Evolutionary conservation across 352 stramenopile species (phyloP).

Genomic region (Saprolegnia parasitica): DNA sequence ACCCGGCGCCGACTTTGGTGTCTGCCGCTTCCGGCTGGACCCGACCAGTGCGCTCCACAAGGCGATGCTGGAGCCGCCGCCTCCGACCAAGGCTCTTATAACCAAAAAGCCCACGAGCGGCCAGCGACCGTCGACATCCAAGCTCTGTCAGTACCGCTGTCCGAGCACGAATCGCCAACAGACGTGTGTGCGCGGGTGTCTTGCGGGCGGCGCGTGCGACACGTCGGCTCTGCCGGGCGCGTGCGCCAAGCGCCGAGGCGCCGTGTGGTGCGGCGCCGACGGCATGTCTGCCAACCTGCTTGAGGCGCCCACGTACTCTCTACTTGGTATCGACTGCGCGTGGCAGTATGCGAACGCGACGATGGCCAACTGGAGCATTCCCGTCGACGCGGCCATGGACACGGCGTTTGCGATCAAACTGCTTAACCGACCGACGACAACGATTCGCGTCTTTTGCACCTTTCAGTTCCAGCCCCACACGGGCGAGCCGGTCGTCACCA

Average conservation of each 20-base stretch:
- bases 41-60: background rate
- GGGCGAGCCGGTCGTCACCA: background rate
- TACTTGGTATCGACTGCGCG: background rate
- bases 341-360: background rate
- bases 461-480: background rate
- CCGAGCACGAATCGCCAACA: background rate
- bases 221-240: background rate
- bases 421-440: background rate
- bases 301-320: background rate
- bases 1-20: background rate
- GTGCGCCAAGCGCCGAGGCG: background rate
- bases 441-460: background rate
- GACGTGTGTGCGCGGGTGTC: background rate
- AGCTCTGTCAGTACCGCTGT: constrained; percentile 2
- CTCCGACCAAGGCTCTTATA: background rate
- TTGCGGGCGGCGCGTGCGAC: background rate
- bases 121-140: too few relatives aligned
- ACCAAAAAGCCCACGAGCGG: background rate
- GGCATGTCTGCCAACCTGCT: background rate
- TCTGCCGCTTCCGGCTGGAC: constrained; percentile 12
- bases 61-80: constrained; percentile 6
- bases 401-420: constrained; percentile 3
- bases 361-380: background rate
- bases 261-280: background rate
- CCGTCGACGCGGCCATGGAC: background rate